Evolutionary conservation across 2,329 filamentous ascomycete species (phyloP).

Genomic region (Zopfia rhizophila): DNA sequence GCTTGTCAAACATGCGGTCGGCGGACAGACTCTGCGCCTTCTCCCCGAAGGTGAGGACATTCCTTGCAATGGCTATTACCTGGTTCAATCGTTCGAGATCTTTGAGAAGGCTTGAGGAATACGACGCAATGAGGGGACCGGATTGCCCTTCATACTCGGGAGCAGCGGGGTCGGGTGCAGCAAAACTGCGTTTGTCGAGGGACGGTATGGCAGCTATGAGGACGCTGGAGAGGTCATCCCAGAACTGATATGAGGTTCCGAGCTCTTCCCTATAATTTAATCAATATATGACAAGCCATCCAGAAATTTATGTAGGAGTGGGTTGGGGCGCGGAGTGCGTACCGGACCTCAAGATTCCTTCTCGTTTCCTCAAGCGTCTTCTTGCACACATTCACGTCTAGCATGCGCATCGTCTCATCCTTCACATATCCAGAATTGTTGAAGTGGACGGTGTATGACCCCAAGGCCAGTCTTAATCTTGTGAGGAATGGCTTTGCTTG

Average conservation of each 20-base stretch:
- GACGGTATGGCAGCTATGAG: constrained; percentile 69
- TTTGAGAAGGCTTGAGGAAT: constrained; percentile 67
- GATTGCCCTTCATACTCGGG: constrained; percentile 68
- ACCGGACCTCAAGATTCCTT: constrained; percentile 65
- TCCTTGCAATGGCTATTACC: constrained; percentile 69
- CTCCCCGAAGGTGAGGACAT: constrained; percentile 69
- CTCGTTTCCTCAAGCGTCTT: constrained; percentile 69
- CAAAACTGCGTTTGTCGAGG: constrained; percentile 70
- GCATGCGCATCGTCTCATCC: constrained; percentile 67
- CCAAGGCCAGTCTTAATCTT: constrained; percentile 57
- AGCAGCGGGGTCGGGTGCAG: constrained; percentile 65
- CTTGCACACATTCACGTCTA: constrained; percentile 65
- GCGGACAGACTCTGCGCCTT: constrained; percentile 71
- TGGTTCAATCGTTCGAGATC: constrained; percentile 72
- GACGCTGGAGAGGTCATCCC: constrained; percentile 68
- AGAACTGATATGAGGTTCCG: constrained; percentile 66
- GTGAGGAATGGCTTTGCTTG: constrained; percentile 51
- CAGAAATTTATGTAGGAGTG: neutral
- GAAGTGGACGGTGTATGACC: constrained; percentile 67
- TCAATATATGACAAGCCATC: constrained; percentile 15
- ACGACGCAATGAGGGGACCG: constrained; percentile 69
- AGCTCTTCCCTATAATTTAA: constrained; percentile 61
- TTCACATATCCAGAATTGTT: constrained; percentile 69
- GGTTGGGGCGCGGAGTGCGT: constrained; percentile 21
- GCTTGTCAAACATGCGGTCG: constrained; percentile 68